phyloP scores from a whole-genome alignment of 2,329 filamentous ascomycete genomes.

The Sphaerostilbella broomeana region DNA sequence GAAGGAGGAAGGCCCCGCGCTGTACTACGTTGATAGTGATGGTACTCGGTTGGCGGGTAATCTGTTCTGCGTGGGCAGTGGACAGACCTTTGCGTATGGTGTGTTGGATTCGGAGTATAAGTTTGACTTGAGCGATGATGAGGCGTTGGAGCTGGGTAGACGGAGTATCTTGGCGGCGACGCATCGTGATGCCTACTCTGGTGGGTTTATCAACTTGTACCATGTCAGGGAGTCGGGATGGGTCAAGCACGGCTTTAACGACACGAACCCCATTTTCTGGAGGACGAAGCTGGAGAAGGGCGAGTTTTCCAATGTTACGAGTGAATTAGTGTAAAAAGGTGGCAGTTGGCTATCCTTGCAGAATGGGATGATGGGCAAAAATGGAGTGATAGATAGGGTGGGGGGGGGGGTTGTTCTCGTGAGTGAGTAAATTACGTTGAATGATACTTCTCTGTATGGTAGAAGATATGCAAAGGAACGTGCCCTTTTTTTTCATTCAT shows the following conservation, averaged over 20 bases:
- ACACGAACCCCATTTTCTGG: constrained; percentile 99
- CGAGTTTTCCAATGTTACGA: constrained; percentile 94
- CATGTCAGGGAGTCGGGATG: constrained; percentile 98
- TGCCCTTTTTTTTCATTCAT: too few relatives aligned
- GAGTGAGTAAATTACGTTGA: too few relatives aligned
- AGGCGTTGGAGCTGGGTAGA: constrained; percentile 83
- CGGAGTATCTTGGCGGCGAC: constrained; percentile 93
- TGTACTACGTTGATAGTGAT: constrained; percentile 96
- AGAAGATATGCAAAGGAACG: too few relatives aligned
- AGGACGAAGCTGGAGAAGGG: constrained; percentile 97
- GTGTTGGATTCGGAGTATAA: constrained; percentile 93
- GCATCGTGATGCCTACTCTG: constrained; percentile 96
- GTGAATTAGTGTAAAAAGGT: constrained; percentile 48
- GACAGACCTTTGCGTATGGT: constrained; percentile 98
- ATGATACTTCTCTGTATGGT: too few relatives aligned
- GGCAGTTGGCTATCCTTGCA: not conserved
- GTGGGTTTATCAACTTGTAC: constrained; percentile 97
- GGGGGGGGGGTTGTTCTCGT: too few relatives aligned
- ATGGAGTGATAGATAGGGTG: too few relatives aligned
- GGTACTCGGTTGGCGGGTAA: constrained; percentile 89
- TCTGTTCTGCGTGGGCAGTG: constrained; percentile 95
- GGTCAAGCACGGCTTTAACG: constrained; percentile 97
- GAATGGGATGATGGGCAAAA: too few relatives aligned
- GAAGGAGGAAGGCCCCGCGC: constrained; percentile 86
- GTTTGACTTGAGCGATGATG: constrained; percentile 81